Evolutionary conservation across 768 basidiomycete species (phyloP).

Genomic region (Pleurotus sapidus): DNA sequence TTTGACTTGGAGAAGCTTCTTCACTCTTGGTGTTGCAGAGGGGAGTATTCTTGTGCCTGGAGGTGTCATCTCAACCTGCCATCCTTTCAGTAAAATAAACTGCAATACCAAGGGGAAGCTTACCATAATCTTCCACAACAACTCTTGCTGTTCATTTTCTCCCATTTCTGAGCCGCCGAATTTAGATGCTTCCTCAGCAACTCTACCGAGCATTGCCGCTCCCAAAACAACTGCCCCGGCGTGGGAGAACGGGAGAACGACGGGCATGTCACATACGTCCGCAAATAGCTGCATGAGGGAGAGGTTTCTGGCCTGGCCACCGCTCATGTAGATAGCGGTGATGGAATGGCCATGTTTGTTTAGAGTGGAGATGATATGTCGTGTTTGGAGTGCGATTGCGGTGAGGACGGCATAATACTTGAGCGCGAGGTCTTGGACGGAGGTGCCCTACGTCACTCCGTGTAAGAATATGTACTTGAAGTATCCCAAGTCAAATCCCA

Average conservation of each 20-base stretch:
- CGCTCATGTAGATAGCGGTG: conserved; percentile 85
- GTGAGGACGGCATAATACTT: conserved; percentile 92
- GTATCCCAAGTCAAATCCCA: background rate
- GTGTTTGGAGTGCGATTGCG: conserved; percentile 90
- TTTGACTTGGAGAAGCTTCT: conserved; percentile 82
- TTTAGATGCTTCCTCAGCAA: conserved; percentile 57
- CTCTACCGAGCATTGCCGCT: conserved; percentile 89
- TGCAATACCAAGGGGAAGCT: conserved; percentile 13
- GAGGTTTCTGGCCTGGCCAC: conserved; percentile 90
- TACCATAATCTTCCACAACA: conserved; percentile 93
- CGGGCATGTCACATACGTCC: conserved; percentile 75
- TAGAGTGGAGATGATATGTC: conserved; percentile 90
- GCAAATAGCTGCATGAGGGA: conserved; percentile 88
- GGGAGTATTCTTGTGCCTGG: conserved; percentile 72
- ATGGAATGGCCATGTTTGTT: conserved; percentile 83
- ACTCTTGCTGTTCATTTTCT: conserved; percentile 51
- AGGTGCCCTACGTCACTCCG: conserved; percentile 48
- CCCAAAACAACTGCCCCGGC: conserved; percentile 88
- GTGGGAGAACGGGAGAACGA: conserved; percentile 76
- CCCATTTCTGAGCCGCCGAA: conserved; percentile 28
- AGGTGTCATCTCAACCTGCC: conserved; percentile 89
- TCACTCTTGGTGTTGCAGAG: conserved; percentile 56
- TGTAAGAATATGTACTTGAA: too few relatives aligned
- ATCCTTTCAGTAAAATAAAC: background rate
- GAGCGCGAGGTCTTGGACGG: conserved; percentile 77